Percentiles rank a stretch among this genome's conserved stretches.
Evolutionary conservation across 192 early-diverging fungal species (phyloP).

Genomic region (Funneliformis mosseae): DNA sequence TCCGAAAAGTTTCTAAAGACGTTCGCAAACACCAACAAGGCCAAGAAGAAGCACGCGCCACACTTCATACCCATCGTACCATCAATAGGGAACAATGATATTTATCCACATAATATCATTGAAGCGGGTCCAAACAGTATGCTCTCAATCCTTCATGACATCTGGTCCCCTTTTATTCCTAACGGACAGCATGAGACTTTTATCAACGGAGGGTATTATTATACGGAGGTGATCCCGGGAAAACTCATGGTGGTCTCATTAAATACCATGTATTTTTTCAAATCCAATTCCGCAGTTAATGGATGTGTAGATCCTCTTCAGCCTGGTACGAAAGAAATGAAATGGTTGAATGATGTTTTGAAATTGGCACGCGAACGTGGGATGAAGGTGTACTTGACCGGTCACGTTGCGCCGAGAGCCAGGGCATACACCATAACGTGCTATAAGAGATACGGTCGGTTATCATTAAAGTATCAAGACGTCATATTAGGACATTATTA

Average conservation of each 20-base stretch:
- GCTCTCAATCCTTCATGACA: conserved; percentile 50
- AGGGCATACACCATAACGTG: conserved; percentile 50
- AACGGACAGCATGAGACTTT: conserved; percentile 61
- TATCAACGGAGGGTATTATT: conserved; percentile 69
- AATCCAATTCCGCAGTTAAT: conserved; percentile 66
- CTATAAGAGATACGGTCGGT: conserved; percentile 43
- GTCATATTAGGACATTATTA: conserved; percentile 68
- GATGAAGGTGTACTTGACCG: conserved; percentile 61
- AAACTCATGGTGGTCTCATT: conserved; percentile 62
- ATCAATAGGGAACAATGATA: conserved; percentile 67
- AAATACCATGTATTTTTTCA: conserved; percentile 76
- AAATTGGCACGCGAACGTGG: conserved; percentile 44
- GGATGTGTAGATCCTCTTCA: conserved; percentile 61
- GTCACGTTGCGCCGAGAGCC: conserved; percentile 65
- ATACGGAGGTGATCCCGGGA: conserved; percentile 54
- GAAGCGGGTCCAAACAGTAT: conserved; percentile 53
- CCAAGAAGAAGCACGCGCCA: conserved; percentile 26
- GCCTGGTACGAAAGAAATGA: conserved; percentile 65
- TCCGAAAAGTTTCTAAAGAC: conserved; percentile 46
- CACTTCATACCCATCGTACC: conserved; percentile 54
- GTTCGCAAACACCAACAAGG: conserved; percentile 45
- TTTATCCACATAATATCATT: conserved; percentile 73
- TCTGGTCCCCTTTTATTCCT: conserved; percentile 66
- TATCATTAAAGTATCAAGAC: conserved; percentile 50
- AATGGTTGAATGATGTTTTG: conserved; percentile 69